phyloP scores from a whole-genome alignment of 257 asterid species.

The Leptodermis oblonga region DNA sequence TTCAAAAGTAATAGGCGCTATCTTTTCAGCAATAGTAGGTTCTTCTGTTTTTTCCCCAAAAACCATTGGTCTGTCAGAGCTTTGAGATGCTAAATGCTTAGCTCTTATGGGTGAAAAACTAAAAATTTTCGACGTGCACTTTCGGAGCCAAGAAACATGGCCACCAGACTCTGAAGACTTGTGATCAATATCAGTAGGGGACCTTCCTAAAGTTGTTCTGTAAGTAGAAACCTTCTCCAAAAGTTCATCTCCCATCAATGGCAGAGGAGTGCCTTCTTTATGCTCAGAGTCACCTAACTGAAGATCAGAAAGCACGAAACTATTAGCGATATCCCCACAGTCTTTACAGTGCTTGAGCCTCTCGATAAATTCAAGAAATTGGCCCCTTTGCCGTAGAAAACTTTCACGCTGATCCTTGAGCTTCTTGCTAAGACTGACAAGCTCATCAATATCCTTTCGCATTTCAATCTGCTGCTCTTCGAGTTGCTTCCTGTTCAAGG shows the following conservation, averaged over 20 bases:
- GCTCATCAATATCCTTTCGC: constrained; percentile 73
- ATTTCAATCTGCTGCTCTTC: constrained; percentile 66
- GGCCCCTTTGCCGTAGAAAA: constrained; percentile 51
- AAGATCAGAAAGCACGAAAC: constrained; percentile 46
- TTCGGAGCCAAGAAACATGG: constrained; percentile 55
- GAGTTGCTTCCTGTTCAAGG: constrained; percentile 46
- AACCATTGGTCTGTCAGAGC: constrained; percentile 30
- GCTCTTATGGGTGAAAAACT: constrained; percentile 41
- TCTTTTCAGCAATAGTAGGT: constrained; percentile 14
- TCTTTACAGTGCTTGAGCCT: constrained; percentile 48
- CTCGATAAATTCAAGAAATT: constrained; percentile 49
- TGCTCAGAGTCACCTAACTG: constrained; percentile 37
- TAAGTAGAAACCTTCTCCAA: constrained; percentile 56
- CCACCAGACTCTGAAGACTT: constrained; percentile 55
- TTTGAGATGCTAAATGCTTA: constrained; percentile 34
- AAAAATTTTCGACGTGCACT: constrained; percentile 68
- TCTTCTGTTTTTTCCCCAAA: constrained; percentile 30
- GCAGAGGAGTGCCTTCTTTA: constrained; percentile 38
- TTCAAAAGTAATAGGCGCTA: constrained; percentile 13
- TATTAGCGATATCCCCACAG: constrained; percentile 53
- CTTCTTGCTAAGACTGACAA: constrained; percentile 55
- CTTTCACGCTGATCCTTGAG: constrained; percentile 58
- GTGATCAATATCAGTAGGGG: constrained; percentile 37
- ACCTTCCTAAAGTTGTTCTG: constrained; percentile 28
- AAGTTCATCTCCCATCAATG: constrained; percentile 47